Evolutionary conservation across 495 filamentous ascomycete genomes (phyloP), one percentile per base, ranked within the genome.

Genomic region (Diplogelasinospora grovesii): DNA sequence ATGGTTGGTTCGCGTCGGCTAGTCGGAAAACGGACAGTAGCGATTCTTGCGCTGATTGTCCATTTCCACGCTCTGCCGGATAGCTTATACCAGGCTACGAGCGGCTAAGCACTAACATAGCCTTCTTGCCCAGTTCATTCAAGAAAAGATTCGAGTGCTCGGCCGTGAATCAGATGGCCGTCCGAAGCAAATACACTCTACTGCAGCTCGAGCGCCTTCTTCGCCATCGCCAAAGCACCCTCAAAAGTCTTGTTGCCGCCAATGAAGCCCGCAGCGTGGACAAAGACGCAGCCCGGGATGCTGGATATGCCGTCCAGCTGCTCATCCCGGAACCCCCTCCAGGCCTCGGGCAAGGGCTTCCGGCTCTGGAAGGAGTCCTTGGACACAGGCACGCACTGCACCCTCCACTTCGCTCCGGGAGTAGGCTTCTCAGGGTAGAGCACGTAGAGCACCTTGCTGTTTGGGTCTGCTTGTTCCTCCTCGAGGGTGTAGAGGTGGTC

Each of bases 221-320:
- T 68, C 26, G 89, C 89, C 87, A 97, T 90, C 34, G 79, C 77
- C 55, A 85, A 69, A 19, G 81, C 89, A n/a, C 92, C 93, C 35
- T 93, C 87, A 54, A 81, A 88, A 0, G 82, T 90, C 69, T 82
- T 81, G 59, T 95, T 93, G 3, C 92, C 92, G 13, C 93, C 92
- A 60, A 97, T 95, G 60, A 98, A 98, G 4, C 92, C 93, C 38
- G 80, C 82, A 6, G 92, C 89, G 52, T 98, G 92, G 38, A 95
- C 83, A 59, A 98, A 98, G 16, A 97, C 79, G 26, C 85, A 77
- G 5, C 90, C 92, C 20, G 66, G 65, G 4, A 92, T 69, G 0
- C 87, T 86, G 23, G 76, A 63, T 5, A 93, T 71, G 41, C 76
- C 68, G 56, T 86, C 83, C 42, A 98, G 65, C 56, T 86, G 75